Base-by-base conservation (phyloP, 768 basidiomycete genomes). In the Mycena vitilis region DNA sequence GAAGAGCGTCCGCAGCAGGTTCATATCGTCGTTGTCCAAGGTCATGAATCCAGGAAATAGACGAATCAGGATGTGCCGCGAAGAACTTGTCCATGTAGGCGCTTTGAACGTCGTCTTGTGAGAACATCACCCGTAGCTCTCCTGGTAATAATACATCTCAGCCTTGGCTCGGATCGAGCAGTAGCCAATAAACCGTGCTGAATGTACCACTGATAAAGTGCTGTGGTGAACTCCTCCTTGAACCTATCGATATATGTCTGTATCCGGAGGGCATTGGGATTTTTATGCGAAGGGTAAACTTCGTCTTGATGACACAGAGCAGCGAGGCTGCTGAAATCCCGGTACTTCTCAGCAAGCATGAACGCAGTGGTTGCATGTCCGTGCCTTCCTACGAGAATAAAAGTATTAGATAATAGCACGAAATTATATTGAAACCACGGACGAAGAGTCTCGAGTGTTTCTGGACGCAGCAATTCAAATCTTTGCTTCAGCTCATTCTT, bases 121-220 rank as follows among this genome's bases (percentile, higher is more conserved):
- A 88, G 72, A 98, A 94, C 78, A 98, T 85, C 7, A 90, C 87
- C 15, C 95, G 88, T 25, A 94, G 79, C 79, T 95, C 95, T 20
- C 93, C 94, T 95, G 56, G 3, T 68, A 49, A 30, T 20, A 20
- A 34, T 37, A 56, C 51, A 45, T 12, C 37, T 54, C n/a, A 36
- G 55, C 72, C 15, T 66, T 48, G 47, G 16, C 62, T 22, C 34
- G 36, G 34, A 30, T 20, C 23, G 49, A 15, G 15, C 15, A 25
- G 38, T 45, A 16, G 30, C 11, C 25, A 22, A 76, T 86, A 51
- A 64, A 93, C 95, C 94, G 71, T 96, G 91, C 71, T 95, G 93
- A 57, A 97, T 92, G 77, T 95, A 97, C 93, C 93, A 98, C 74
- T 89, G 87, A 75, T 94, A 96, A n/a, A 98, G 84, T 74, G 95